Evolutionary conservation across 768 basidiomycete species (phyloP), one percentile per base, ranked within the genome.

Genomic region (Amanita molliuscula): DNA sequence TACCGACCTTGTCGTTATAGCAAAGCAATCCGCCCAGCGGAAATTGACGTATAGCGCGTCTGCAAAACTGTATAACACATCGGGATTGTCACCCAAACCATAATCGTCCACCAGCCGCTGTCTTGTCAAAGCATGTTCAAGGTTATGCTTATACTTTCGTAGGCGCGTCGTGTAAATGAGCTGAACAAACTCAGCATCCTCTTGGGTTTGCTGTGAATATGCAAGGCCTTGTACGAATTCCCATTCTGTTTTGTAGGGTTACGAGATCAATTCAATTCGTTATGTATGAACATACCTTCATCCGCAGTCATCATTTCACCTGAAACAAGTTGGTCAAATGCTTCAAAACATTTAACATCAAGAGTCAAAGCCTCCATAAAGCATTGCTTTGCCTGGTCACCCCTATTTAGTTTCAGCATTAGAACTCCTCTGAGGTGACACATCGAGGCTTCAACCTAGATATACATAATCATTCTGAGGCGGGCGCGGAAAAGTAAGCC

Each of bases 321-420:
- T 16, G 80, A 84, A 23, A 97, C 72, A 8, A 99, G 76, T 54
- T 92, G 87, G 53, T 88, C 83, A 60, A 96, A 97, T 1, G 92
- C 84, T 55, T 98, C 96, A 58, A 91, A 98, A 64, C 95, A 98
- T 65, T 96, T 96, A 29, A 97, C 90, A 56, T 99, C 96, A 18
- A 97, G 73, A 1, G 86, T 78, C 18, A 99, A 74, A 1, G 96
- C 94, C 60, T 99, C 95, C 82, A 96, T 85, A 60, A 97, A 96
- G 57, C 89, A 91, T 45, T 88, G 75, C 62, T 98, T 98, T 1
- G 96, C 96, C 58, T 87, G 79, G 46, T 92, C 86, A 18, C 84
- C 82, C 9, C 92, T 84, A 58, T 91, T 93, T 13, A 97, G 74
- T 61, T 96, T 94, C 47, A 94, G 82, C 82, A 97, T 95, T 16